Evolutionary conservation across 2,329 filamentous ascomycete species (phyloP).

Genomic region (Fusarium devonianum): DNA sequence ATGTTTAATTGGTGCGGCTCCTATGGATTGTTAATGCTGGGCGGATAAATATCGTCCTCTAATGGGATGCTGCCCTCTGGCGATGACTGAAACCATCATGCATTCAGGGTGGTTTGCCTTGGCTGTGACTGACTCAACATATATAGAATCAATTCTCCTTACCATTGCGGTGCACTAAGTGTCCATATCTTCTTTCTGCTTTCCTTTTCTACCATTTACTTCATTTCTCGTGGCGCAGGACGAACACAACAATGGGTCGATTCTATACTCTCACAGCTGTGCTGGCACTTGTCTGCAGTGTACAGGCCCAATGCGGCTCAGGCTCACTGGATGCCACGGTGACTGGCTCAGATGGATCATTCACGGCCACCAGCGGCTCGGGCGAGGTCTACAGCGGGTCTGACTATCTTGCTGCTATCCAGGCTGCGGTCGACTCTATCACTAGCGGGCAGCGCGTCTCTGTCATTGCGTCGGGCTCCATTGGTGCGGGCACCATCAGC

Average conservation of each 20-base stretch:
- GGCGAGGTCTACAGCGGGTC: conserved; percentile 57
- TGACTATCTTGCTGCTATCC: conserved; percentile 61
- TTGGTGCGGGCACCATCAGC: conserved; percentile 58
- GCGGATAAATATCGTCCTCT: neutral
- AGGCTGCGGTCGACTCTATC: conserved; percentile 59
- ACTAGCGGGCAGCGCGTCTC: conserved; percentile 59
- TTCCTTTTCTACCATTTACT: no score
- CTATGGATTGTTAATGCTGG: neutral
- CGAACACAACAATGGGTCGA: conserved; percentile 43
- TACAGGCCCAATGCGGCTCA: conserved; percentile 55
- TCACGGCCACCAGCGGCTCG: conserved; percentile 52
- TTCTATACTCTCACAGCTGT: conserved; percentile 47
- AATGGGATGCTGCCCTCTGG: no score
- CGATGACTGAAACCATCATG: no score
- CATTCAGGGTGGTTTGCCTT: no score
- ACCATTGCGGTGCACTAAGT: no score
- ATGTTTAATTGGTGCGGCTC: neutral
- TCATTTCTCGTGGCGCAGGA: no score
- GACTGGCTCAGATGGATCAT: conserved; percentile 53
- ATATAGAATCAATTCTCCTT: no score
- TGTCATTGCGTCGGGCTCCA: conserved; percentile 61
- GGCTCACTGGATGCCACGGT: conserved; percentile 55
- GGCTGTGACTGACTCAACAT: no score
- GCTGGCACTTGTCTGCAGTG: conserved; percentile 50
- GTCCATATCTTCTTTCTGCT: no score